Evolutionary conservation across 2,329 filamentous ascomycete genomes (phyloP).

Genomic region (Harringtonia aguacate): DNA sequence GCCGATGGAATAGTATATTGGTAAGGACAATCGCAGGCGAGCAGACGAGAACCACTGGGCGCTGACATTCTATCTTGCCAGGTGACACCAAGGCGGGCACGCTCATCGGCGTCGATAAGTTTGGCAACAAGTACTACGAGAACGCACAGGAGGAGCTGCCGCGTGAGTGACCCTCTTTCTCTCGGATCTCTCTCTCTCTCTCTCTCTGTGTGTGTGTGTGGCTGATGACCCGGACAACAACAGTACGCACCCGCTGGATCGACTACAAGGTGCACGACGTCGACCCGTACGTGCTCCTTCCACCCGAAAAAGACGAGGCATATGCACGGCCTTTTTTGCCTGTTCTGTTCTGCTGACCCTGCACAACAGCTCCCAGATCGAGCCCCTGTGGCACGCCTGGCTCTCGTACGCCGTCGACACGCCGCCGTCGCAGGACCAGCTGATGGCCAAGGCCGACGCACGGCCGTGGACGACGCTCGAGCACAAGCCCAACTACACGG

Average conservation of each 20-base stretch:
- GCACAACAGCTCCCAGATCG: slow-evolving; percentile 62
- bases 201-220: background rate
- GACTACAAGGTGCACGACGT: slow-evolving; percentile 87
- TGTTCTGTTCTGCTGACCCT: background rate
- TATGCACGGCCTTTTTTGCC: no score
- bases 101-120: slow-evolving; percentile 75
- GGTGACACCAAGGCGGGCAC: slow-evolving; percentile 94
- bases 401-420: slow-evolving; percentile 89
- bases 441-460: slow-evolving; percentile 41
- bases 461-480: slow-evolving; percentile 66
- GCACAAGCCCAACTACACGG: slow-evolving; percentile 65
- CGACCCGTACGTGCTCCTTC: slow-evolving; percentile 48
- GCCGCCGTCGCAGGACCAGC: slow-evolving; percentile 65
- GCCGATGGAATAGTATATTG: slow-evolving; percentile 2
- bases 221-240: no score
- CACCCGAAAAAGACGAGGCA: no score
- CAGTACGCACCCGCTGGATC: slow-evolving; percentile 93
- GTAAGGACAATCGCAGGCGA: background rate
- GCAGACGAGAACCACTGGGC: no score
- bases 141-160: slow-evolving; percentile 91
- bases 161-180: slow-evolving; percentile 39
- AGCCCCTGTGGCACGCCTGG: slow-evolving; percentile 98
- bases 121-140: slow-evolving; percentile 97
- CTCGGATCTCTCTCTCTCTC: background rate
- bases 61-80: slow-evolving; percentile 22